Evolutionary conservation across 441 rosid genomes (phyloP).

Genomic region (Pelargonium cotyledonis): DNA sequence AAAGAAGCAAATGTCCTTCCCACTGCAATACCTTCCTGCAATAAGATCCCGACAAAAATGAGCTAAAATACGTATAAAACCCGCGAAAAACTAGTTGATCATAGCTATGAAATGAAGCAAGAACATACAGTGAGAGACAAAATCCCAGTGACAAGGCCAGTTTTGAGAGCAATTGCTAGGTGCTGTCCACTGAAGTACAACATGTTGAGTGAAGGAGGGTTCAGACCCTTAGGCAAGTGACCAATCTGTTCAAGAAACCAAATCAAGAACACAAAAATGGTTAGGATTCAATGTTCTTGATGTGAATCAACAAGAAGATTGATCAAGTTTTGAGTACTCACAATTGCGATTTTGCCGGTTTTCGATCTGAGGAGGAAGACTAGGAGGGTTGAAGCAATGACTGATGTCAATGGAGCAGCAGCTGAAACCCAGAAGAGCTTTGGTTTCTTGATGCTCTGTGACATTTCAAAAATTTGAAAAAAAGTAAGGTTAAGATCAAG

Average conservation of each 20-base stretch:
- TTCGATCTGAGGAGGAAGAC: slow-evolving; percentile 59
- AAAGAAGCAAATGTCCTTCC: slow-evolving; percentile 96
- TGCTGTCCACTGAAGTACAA: slow-evolving; percentile 44
- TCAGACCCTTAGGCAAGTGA: slow-evolving; percentile 77
- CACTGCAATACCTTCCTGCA: slow-evolving; percentile 94
- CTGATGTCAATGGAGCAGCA: slow-evolving; percentile 79
- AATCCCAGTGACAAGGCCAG: slow-evolving; percentile 83
- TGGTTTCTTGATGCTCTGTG: slow-evolving; percentile 71
- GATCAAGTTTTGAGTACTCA: slow-evolving; percentile 30
- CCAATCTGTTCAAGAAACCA: slow-evolving; percentile 56
- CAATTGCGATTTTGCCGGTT: slow-evolving; percentile 45
- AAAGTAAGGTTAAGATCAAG: not conserved
- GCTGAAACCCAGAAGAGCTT: slow-evolving; percentile 92
- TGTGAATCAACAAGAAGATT: not conserved
- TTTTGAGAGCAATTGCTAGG: slow-evolving; percentile 66
- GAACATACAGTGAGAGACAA: slow-evolving; percentile 74
- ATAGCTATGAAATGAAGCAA: slow-evolving; percentile 1
- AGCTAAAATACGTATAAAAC: not conserved
- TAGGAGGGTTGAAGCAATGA: slow-evolving; percentile 59
- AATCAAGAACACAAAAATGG: no score
- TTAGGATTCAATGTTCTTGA: no score
- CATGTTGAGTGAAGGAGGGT: slow-evolving; percentile 91
- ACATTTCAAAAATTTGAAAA: slow-evolving; percentile 9
- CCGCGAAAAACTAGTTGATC: no score
- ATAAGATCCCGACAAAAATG: no score